Conservation (phyloP, 1,284 basidiomycete species). For the Xerocomus nothofagi region DNA sequence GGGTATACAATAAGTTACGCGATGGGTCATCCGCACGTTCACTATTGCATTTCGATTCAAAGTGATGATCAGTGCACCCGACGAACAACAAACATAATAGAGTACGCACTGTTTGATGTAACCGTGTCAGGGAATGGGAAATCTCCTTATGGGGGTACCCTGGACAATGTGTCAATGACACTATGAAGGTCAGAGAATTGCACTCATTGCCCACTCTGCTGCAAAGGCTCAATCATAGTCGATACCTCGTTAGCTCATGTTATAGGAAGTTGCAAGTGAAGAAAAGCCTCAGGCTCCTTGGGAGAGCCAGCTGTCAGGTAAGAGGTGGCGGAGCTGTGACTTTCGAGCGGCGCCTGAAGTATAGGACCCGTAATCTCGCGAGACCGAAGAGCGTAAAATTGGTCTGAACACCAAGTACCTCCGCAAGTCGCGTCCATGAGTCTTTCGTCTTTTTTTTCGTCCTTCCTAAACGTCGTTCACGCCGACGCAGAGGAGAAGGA, state of each 20-base stretch:
- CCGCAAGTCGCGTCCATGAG: slow-evolving; percentile 31
- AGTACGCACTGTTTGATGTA: neutral
- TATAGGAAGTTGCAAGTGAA: too few relatives aligned
- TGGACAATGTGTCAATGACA: too few relatives aligned
- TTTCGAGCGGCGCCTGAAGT: slow-evolving; percentile 28
- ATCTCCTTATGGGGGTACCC: too few relatives aligned
- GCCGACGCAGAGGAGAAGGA: slow-evolving; percentile 56
- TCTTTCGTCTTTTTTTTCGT: slow-evolving; percentile 63
- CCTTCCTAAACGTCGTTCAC: slow-evolving; percentile 57
- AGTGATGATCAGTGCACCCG: neutral
- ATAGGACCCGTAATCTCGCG: slow-evolving; percentile 28
- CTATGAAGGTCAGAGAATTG: too few relatives aligned
- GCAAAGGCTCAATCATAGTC: too few relatives aligned
- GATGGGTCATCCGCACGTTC: too few relatives aligned
- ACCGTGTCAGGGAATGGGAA: neutral
- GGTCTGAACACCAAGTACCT: slow-evolving; percentile 6
- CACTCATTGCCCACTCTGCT: too few relatives aligned
- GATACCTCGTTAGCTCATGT: too few relatives aligned
- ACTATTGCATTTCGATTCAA: neutral
- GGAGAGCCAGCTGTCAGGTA: too few relatives aligned
- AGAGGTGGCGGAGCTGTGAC: slow-evolving; percentile 1
- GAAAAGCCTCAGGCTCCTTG: too few relatives aligned
- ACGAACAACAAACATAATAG: neutral
- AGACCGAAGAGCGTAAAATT: slow-evolving; percentile 11
- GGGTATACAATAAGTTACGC: neutral